Percentiles rank a stretch among this genome's conserved stretches.
Evolutionary conservation across 805 yeast genomes (phyloP).

Genomic region (Monosporozyma solicola): DNA sequence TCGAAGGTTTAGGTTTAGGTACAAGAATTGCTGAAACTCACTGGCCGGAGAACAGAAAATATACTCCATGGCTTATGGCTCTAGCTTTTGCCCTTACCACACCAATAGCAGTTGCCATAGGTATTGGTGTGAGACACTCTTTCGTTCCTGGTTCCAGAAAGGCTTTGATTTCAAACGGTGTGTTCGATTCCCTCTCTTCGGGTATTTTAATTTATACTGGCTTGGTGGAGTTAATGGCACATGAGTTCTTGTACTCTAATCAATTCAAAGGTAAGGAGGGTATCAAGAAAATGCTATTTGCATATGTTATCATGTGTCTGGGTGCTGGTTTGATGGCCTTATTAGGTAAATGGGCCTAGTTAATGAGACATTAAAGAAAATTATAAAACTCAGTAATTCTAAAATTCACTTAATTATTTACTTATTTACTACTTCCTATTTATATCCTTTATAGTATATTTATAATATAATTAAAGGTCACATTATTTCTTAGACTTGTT

Average conservation of each 20-base stretch:
- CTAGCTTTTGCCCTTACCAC: slow-evolving; percentile 50
- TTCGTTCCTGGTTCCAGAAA: slow-evolving; percentile 47
- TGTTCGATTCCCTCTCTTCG: slow-evolving; percentile 60
- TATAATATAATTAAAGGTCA: neutral
- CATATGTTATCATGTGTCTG: slow-evolving; percentile 38
- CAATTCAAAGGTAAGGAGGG: slow-evolving; percentile 57
- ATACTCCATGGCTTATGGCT: slow-evolving; percentile 39
- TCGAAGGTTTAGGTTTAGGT: slow-evolving; percentile 75
- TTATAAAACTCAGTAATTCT: neutral
- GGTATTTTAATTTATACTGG: slow-evolving; percentile 69
- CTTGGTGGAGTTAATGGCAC: slow-evolving; percentile 65
- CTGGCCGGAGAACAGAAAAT: slow-evolving; percentile 39
- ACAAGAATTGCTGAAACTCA: slow-evolving; percentile 53
- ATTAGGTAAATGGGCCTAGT: slow-evolving; percentile 66
- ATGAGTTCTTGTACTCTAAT: slow-evolving; percentile 55
- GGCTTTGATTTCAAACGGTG: slow-evolving; percentile 51
- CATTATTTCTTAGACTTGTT: neutral
- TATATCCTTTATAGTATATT: neutral
- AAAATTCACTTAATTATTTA: neutral
- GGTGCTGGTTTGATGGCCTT: slow-evolving; percentile 78
- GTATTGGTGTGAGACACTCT: slow-evolving; percentile 55
- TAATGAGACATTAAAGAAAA: too few relatives aligned
- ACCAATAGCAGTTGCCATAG: slow-evolving; percentile 65
- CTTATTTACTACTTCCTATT: neutral
- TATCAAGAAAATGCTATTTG: slow-evolving; percentile 38